Percentiles rank a stretch among this genome's conserved stretches.
These are phyloP conservation scores for Populus simonii DNA, from an alignment of 345 rosid species.

Conservation along the genomic window DNA sequence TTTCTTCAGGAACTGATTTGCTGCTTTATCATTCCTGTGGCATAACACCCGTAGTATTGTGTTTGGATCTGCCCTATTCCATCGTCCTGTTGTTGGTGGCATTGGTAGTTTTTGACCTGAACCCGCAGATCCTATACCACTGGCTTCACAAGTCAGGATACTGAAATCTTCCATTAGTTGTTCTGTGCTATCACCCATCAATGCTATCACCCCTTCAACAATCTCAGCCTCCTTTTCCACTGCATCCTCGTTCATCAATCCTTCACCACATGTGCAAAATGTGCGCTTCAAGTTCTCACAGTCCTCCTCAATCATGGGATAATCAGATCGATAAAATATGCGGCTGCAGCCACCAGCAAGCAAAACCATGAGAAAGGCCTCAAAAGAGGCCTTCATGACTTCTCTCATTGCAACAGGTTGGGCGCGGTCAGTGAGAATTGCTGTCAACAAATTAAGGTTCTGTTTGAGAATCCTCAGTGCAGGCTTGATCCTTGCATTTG, in stretches of 20 bases:
- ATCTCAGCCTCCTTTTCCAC: constrained; percentile 68
- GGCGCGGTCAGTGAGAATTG: constrained; percentile 66
- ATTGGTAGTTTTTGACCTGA: constrained; percentile 61
- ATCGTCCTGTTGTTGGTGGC: constrained; percentile 78
- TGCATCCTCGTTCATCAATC: constrained; percentile 58
- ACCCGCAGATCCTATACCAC: constrained; percentile 40
- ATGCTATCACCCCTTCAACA: constrained; percentile 66
- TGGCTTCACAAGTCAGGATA: constrained; percentile 55
- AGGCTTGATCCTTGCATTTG: constrained; percentile 53
- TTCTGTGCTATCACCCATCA: constrained; percentile 74
- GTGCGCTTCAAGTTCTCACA: constrained; percentile 61
- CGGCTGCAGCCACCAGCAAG: constrained; percentile 70
- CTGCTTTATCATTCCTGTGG: constrained; percentile 66
- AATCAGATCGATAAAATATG: constrained; percentile 56
- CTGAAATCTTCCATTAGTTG: constrained; percentile 80
- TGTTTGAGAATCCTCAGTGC: constrained; percentile 68
- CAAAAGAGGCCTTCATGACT: constrained; percentile 77
- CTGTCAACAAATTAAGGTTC: constrained; percentile 63
- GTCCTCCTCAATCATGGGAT: constrained; percentile 58
- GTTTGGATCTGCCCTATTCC: constrained; percentile 82
- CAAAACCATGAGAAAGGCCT: constrained; percentile 75
- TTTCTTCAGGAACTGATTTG: constrained; percentile 64
- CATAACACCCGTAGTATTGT: constrained; percentile 73
- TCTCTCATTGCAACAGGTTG: constrained; percentile 72
- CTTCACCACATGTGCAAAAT: constrained; percentile 72